Evolutionary conservation across 495 filamentous ascomycete species (phyloP).

Genomic region (Penicillium chermesinum): DNA sequence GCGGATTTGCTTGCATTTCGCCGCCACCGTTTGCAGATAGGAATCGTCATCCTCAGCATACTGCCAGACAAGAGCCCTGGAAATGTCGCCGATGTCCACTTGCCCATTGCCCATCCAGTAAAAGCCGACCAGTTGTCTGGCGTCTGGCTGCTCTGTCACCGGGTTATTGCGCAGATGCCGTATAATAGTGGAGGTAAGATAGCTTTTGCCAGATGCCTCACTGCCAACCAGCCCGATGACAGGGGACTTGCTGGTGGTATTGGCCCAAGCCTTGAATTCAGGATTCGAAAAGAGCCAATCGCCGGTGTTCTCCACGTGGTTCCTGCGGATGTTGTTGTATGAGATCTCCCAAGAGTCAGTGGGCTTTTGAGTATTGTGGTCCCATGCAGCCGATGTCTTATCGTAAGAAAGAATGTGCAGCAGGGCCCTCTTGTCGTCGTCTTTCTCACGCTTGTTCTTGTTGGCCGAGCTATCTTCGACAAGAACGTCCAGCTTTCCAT

Average conservation of each 20-base stretch:
- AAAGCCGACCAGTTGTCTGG: slow-evolving; percentile 8
- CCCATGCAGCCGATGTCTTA: slow-evolving; percentile 5
- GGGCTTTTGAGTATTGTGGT: neutral
- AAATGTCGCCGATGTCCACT: neutral
- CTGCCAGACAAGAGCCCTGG: slow-evolving; percentile 10
- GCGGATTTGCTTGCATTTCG: neutral
- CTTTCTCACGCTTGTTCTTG: neutral
- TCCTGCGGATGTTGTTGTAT: slow-evolving; percentile 5
- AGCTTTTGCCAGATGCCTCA: slow-evolving; percentile 9
- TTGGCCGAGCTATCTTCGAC: neutral
- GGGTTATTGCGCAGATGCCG: neutral
- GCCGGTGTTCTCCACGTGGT: slow-evolving; percentile 6
- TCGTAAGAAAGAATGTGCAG: neutral
- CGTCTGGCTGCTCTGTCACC: neutral
- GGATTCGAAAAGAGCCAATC: slow-evolving; percentile 2
- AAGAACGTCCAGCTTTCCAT: neutral
- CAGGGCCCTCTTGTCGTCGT: neutral
- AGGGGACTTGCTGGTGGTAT: neutral
- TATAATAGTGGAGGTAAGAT: slow-evolving; percentile 6
- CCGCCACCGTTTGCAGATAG: slow-evolving; percentile 8
- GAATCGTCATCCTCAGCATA: slow-evolving; percentile 7
- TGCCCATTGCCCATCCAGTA: slow-evolving; percentile 3
- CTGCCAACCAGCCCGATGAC: slow-evolving; percentile 5
- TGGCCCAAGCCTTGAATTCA: neutral
- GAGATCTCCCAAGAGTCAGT: slow-evolving; percentile 4